Evolutionary conservation across 148 eudicot species (phyloP).

Genomic region (Camellia granthamiana): DNA sequence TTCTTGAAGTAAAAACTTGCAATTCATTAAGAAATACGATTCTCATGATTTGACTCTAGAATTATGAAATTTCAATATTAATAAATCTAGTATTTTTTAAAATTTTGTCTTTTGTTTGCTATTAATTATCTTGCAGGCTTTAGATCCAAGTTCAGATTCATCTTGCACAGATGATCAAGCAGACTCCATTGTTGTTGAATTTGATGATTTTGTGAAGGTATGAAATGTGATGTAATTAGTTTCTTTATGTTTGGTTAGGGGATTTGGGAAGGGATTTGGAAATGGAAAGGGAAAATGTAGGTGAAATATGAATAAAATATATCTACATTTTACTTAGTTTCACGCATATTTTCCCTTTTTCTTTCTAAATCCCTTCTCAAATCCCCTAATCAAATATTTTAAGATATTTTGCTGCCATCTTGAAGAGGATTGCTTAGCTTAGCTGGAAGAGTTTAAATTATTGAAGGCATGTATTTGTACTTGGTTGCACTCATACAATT

Average conservation of each 20-base stretch:
- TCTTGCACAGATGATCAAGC: constrained; percentile 34
- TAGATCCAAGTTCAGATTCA: constrained; percentile 44
- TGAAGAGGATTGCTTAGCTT: constrained; percentile 7
- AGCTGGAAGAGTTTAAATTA: background rate
- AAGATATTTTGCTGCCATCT: background rate
- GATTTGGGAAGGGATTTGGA: background rate
- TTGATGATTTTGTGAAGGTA: constrained; percentile 85
- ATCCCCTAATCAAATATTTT: background rate
- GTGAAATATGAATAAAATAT: too few species aligned
- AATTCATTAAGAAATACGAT: too few species aligned
- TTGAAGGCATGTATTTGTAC: background rate
- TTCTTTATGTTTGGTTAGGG: background rate
- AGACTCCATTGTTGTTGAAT: constrained; percentile 63
- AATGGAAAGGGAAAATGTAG: background rate
- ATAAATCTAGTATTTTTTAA: too few species aligned
- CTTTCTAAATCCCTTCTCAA: too few species aligned
- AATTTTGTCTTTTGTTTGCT: constrained; percentile 11
- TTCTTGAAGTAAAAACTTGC: too few species aligned
- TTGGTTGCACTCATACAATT: background rate
- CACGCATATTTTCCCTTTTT: too few species aligned
- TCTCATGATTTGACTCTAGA: too few species aligned
- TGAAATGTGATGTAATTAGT: background rate
- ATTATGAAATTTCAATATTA: too few species aligned
- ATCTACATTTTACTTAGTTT: too few species aligned
- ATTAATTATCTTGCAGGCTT: constrained; percentile 41